Conservation (phyloP, 345 rosid genomes). For the Capsella bursapastoris region DNA sequence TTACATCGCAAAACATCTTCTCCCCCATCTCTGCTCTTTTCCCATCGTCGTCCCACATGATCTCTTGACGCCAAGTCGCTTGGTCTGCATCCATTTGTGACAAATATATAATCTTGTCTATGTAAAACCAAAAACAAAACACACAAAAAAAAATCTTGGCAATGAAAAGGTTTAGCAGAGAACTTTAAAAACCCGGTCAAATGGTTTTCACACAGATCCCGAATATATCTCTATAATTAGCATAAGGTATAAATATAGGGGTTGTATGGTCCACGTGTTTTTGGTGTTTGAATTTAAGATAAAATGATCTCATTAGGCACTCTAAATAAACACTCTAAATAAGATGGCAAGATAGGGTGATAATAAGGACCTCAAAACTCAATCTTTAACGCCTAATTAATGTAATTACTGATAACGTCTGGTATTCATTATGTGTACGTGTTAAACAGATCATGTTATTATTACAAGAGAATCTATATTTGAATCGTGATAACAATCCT, state of each 20-base stretch:
- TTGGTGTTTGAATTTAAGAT: slow-evolving; percentile 22
- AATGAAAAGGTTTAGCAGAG: slow-evolving; percentile 22
- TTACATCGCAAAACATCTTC: slow-evolving; percentile 18
- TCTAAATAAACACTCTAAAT: slow-evolving; percentile 11
- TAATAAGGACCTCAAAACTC: background rate
- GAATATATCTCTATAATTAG: slow-evolving; percentile 15
- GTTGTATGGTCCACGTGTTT: background rate
- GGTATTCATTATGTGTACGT: background rate
- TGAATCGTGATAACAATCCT: background rate
- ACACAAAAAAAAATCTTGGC: background rate
- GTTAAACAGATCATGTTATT: background rate
- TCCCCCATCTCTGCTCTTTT: slow-evolving; percentile 13
- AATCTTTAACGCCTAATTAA: background rate
- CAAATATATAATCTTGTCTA: background rate
- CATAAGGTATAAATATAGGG: slow-evolving; percentile 28
- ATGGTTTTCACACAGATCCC: slow-evolving; percentile 6
- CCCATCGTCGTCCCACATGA: slow-evolving; percentile 8
- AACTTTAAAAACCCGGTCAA: slow-evolving; percentile 1
- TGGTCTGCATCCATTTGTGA: slow-evolving; percentile 29
- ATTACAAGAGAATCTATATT: background rate
- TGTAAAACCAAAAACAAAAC: background rate
- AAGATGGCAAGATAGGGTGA: background rate
- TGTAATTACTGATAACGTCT: background rate
- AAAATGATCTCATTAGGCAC: slow-evolving; percentile 2
- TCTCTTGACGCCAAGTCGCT: slow-evolving; percentile 24